These are phyloP conservation scores for Fraxinus ornus DNA, from an alignment of 305 asterid genomes.

Conservation along the genomic window DNA sequence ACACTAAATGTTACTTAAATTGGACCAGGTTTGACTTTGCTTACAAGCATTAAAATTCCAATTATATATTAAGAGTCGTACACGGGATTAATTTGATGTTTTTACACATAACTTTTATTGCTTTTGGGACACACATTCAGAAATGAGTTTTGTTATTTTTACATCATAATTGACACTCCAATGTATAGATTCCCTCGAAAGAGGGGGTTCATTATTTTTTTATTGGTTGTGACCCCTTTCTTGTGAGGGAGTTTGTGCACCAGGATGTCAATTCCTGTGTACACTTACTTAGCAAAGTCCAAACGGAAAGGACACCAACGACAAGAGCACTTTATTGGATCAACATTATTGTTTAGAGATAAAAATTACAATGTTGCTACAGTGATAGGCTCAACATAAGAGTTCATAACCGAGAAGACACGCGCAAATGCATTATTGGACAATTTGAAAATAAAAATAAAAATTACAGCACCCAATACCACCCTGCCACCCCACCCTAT, in stretches of 20 bases:
- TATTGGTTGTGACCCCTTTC: neutral
- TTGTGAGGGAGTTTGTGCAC: neutral
- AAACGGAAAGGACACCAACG: neutral
- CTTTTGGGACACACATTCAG: neutral
- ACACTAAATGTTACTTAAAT: neutral
- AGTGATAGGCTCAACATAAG: neutral
- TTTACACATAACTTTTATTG: neutral
- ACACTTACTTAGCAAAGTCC: neutral
- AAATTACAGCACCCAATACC: too few relatives aligned
- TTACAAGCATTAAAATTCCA: neutral
- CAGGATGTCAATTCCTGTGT: too few relatives aligned
- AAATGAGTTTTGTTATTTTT: neutral
- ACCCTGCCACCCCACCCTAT: neutral
- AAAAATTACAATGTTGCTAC: neutral
- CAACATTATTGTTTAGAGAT: neutral
- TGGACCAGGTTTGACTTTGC: neutral
- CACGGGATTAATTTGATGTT: neutral
- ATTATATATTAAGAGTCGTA: neutral
- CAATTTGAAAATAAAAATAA: neutral
- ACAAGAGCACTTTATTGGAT: neutral
- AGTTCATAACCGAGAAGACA: neutral
- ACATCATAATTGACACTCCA: neutral
- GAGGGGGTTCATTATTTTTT: too few relatives aligned
- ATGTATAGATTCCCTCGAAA: neutral
- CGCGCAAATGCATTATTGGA: neutral